A percentile compares a stretch with the other conserved stretches of the same genome.
These are phyloP conservation scores for Glycine latifolia DNA, from an alignment of 306 rosid genomes.

Conservation along the genomic window DNA sequence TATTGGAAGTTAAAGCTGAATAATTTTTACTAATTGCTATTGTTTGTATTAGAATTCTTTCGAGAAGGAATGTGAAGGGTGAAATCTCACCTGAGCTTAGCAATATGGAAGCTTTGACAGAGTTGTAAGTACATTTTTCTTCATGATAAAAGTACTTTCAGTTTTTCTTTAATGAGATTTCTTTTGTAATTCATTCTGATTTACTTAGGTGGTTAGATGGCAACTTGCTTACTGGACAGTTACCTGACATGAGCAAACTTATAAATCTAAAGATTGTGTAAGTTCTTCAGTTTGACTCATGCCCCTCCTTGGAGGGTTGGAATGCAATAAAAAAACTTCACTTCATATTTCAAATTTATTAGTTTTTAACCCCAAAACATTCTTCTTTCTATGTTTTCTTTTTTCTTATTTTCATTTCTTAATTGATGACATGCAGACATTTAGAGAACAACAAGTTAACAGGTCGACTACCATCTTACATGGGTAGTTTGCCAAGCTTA, in stretches of 20 bases:
- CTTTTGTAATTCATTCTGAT: slow-evolving; percentile 19
- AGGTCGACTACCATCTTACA: slow-evolving; percentile 74
- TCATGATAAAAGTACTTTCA: background rate
- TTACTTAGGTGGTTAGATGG: slow-evolving; percentile 77
- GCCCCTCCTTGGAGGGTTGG: too few species aligned
- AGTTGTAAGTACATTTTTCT: slow-evolving; percentile 64
- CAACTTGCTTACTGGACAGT: slow-evolving; percentile 68
- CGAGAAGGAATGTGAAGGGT: slow-evolving; percentile 69
- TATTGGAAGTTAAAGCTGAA: background rate
- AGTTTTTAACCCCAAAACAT: slow-evolving; percentile 4
- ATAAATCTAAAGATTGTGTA: slow-evolving; percentile 77
- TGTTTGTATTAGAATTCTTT: slow-evolving; percentile 62
- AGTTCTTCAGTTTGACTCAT: slow-evolving; percentile 42
- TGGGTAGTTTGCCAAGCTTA: slow-evolving; percentile 72
- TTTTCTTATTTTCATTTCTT: background rate
- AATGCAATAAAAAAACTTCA: background rate
- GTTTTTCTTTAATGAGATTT: background rate
- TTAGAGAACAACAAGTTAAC: slow-evolving; percentile 79
- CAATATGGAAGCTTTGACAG: slow-evolving; percentile 73
- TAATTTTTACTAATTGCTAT: slow-evolving; percentile 9
- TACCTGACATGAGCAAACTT: slow-evolving; percentile 83
- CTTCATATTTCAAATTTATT: slow-evolving; percentile 32
- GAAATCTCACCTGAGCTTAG: slow-evolving; percentile 73
- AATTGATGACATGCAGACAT: slow-evolving; percentile 64
- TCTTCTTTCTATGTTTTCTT: slow-evolving; percentile 8